Evolutionary conservation across 306 rosid genomes (phyloP).

Genomic region (Pterocarpus macrocarpus): DNA sequence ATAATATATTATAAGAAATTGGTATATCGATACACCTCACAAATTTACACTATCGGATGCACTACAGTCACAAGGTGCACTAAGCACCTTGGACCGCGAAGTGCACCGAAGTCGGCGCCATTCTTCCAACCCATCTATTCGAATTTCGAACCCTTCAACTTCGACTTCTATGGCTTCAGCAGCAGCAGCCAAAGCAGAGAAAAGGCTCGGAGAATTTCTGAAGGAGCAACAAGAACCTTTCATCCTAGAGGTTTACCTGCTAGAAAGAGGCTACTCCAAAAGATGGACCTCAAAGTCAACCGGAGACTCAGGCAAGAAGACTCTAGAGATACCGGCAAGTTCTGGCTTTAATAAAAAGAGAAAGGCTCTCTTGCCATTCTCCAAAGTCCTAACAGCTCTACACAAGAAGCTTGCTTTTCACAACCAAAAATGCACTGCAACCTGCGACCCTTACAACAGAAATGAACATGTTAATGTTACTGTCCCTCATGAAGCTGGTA

Average conservation of each 20-base stretch:
- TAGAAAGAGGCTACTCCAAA: slow-evolving; percentile 64
- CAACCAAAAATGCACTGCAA: slow-evolving; percentile 33
- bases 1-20: no score
- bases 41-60: no score
- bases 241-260: slow-evolving; percentile 66
- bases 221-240: slow-evolving; percentile 87
- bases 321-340: slow-evolving; percentile 40
- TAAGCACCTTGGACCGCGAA: no score
- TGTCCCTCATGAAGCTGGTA: slow-evolving; percentile 18
- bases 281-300: slow-evolving; percentile 42
- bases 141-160: slow-evolving; percentile 27
- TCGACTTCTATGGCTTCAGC: slow-evolving; percentile 63
- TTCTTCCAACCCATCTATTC: not conserved
- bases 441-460: not conserved
- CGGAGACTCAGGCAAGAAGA: slow-evolving; percentile 44
- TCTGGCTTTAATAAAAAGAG: slow-evolving; percentile 42
- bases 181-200: slow-evolving; percentile 54
- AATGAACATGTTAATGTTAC: slow-evolving; percentile 26
- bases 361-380: slow-evolving; percentile 49
- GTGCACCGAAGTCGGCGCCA: no score
- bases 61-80: no score
- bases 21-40: no score
- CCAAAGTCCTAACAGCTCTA: slow-evolving; percentile 55
- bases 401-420: slow-evolving; percentile 57
- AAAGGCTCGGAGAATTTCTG: slow-evolving; percentile 72